A percentile compares a stretch with the other conserved stretches of the same genome.
phyloP scores from a whole-genome alignment of 2,329 filamentous ascomycete species.

The Penicillium crustosum region DNA sequence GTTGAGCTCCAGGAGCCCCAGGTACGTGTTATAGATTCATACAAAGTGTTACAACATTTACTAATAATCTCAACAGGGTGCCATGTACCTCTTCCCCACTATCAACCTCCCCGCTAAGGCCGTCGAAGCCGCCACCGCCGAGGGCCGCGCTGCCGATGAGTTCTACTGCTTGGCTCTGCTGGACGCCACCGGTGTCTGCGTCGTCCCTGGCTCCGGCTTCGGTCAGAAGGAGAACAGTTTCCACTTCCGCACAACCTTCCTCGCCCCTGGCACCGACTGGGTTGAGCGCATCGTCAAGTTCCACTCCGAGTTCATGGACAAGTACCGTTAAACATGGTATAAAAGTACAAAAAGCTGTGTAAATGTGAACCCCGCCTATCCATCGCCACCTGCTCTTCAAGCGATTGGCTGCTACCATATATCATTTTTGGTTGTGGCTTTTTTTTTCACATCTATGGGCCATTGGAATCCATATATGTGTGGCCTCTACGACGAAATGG shows the following conservation, averaged over 20 bases:
- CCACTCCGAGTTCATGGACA: constrained; percentile 84
- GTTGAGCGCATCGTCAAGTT: constrained; percentile 83
- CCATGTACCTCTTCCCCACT: constrained; percentile 98
- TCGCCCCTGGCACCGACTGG: constrained; percentile 96
- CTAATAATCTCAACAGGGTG: constrained; percentile 58
- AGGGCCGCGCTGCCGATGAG: constrained; percentile 77
- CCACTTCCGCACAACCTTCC: constrained; percentile 95
- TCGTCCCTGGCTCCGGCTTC: constrained; percentile 89
- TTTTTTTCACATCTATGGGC: neutral
- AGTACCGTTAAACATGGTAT: constrained; percentile 53
- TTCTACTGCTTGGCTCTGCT: constrained; percentile 91
- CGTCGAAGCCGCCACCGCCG: constrained; percentile 69
- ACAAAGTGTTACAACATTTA: neutral
- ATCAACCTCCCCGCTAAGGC: constrained; percentile 78
- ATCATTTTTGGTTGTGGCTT: neutral
- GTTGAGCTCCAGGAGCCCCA: constrained; percentile 84
- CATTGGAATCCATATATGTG: neutral
- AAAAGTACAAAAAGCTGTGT: constrained; percentile 1
- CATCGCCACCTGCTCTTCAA: neutral
- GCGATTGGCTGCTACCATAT: neutral
- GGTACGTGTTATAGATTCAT: constrained; percentile 41
- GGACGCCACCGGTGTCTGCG: constrained; percentile 90
- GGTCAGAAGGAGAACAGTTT: constrained; percentile 88
- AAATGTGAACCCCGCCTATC: neutral
- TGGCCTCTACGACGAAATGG: neutral